Conservation (phyloP, 306 rosid species). For the Amphicarpaea edgeworthii region DNA sequence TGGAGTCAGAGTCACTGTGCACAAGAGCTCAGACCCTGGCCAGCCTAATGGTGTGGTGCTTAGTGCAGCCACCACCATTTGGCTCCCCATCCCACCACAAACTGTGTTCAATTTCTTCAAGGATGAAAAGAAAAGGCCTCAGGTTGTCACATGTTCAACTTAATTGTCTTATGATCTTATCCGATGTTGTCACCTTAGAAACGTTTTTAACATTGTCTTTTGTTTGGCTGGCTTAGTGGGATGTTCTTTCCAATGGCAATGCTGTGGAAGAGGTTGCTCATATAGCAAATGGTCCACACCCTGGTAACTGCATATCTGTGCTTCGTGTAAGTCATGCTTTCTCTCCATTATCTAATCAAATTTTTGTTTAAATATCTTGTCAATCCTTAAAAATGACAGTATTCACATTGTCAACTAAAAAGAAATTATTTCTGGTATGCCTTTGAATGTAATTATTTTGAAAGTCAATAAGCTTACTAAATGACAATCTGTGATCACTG, state of each 20-base stretch:
- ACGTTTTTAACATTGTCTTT: not conserved
- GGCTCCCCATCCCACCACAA: slow-evolving; percentile 91
- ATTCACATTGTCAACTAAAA: no score
- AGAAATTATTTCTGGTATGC: no score
- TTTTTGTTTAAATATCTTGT: not conserved
- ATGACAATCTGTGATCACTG: no score
- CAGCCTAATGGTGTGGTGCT: slow-evolving; percentile 89
- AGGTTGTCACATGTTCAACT: slow-evolving; percentile 53
- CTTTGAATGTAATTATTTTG: no score
- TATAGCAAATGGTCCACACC: slow-evolving; percentile 90
- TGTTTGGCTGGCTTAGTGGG: slow-evolving; percentile 67
- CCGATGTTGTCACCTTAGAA: not conserved
- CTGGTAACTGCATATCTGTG: slow-evolving; percentile 91
- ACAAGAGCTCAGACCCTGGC: slow-evolving; percentile 83
- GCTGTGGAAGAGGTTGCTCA: slow-evolving; percentile 94
- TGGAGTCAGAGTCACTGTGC: slow-evolving; percentile 81
- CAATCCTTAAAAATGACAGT: not conserved
- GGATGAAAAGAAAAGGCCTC: slow-evolving; percentile 90
- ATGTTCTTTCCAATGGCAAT: slow-evolving; percentile 89
- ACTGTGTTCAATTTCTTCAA: slow-evolving; percentile 88
- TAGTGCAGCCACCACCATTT: slow-evolving; percentile 90
- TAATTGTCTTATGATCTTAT: not conserved
- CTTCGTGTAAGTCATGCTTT: slow-evolving; percentile 65
- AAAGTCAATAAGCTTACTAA: no score
- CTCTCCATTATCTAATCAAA: not conserved